Evolutionary conservation across 495 filamentous ascomycete species (phyloP).

Genomic region (Podospora comata): DNA sequence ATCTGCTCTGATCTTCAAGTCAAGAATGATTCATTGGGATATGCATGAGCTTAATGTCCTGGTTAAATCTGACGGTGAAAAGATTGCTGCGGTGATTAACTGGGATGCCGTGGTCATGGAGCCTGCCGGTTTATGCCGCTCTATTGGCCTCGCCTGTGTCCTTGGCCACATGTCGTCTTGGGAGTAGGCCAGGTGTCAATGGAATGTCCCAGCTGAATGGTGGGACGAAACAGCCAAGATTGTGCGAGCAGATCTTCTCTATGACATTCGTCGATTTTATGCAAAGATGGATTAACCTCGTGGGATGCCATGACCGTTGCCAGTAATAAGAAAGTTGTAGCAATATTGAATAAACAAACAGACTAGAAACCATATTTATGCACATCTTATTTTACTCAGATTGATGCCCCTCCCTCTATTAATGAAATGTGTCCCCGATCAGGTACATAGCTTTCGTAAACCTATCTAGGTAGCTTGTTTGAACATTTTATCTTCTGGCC

Average conservation of each 20-base stretch:
- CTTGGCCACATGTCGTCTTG: not conserved
- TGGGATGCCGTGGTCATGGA: constrained; percentile 7
- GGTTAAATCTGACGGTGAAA: not conserved
- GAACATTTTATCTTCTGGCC: too few species aligned
- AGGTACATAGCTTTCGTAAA: too few species aligned
- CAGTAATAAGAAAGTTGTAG: too few species aligned
- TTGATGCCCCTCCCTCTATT: too few species aligned
- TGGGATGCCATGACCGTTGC: too few species aligned
- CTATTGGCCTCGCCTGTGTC: not conserved
- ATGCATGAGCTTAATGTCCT: constrained; percentile 9
- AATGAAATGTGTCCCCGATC: too few species aligned
- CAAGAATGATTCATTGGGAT: constrained; percentile 8
- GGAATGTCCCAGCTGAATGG: not conserved
- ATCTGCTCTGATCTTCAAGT: not conserved
- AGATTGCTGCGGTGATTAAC: constrained; percentile 6
- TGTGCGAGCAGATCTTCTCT: not conserved
- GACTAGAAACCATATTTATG: too few species aligned
- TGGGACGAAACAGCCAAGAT: not conserved
- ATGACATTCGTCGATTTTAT: not conserved
- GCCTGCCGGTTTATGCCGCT: constrained; percentile 7
- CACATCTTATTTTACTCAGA: too few species aligned
- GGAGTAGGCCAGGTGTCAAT: not conserved
- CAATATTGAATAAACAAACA: too few species aligned
- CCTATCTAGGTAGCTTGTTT: too few species aligned
- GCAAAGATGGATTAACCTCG: not conserved